These are phyloP conservation scores for Ilex asprella DNA, from an alignment of 257 asterid species.

Conservation along the genomic window DNA sequence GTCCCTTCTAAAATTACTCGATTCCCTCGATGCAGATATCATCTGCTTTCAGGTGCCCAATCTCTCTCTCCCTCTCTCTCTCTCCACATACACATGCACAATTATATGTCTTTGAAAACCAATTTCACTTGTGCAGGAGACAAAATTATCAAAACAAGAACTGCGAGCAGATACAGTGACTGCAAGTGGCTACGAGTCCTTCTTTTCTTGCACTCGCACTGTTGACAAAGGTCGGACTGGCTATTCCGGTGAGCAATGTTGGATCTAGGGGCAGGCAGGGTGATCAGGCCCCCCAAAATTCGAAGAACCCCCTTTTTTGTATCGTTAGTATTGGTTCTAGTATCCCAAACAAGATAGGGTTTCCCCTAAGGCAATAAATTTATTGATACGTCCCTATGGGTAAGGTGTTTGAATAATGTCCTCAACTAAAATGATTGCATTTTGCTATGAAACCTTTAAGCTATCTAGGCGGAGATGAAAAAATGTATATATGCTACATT, in stretches of 20 bases:
- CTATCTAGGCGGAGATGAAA: no score
- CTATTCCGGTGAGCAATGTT: slow-evolving; percentile 51
- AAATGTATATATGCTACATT: no score
- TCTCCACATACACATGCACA: not conserved
- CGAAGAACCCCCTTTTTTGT: not conserved
- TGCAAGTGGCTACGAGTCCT: slow-evolving; percentile 93
- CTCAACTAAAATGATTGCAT: not conserved
- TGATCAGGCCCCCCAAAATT: not conserved
- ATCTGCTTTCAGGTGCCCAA: slow-evolving; percentile 63
- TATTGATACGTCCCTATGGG: no score
- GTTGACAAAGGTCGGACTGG: slow-evolving; percentile 80
- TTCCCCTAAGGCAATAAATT: no score
- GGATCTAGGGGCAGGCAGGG: no score
- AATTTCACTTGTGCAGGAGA: slow-evolving; percentile 42
- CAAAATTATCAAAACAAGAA: slow-evolving; percentile 76
- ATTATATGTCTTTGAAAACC: not conserved
- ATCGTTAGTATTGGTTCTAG: not conserved
- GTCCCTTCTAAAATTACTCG: slow-evolving; percentile 69
- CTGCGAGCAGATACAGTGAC: slow-evolving; percentile 67
- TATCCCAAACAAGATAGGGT: no score
- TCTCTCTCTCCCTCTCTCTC: not conserved
- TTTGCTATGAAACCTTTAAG: not conserved
- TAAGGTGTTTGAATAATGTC: not conserved
- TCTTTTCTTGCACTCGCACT: slow-evolving; percentile 85
- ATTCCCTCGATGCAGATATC: slow-evolving; percentile 77